Evolutionary conservation across 352 stramenopile genomes (phyloP), one percentile per base, ranked within the genome.

Genomic region (Sclerospora graminicola): DNA sequence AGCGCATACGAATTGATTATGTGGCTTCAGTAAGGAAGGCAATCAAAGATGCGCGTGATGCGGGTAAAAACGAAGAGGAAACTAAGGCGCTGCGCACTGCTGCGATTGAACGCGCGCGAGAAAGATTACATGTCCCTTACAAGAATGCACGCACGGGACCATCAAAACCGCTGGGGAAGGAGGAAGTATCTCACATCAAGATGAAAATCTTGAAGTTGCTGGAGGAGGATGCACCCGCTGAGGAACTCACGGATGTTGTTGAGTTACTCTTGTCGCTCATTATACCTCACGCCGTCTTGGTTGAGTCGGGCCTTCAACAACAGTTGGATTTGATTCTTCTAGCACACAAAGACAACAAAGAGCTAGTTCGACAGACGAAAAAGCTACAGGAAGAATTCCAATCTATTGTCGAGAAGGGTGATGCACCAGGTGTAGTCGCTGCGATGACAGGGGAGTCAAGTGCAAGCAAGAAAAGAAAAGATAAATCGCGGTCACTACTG

Each of bases 341-440:
- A 38, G 75, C 77, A 8, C 73, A 89, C 48, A 84, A 88, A 32
- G 77, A 92, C 56, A 88, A 89, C 69, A 88, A 88, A 55, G 80
- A 92, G 41, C 60, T 92, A 30, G 73, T 89, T 20, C 76, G 77
- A 27, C 74, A 88, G 39, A 87, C 80, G 9, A 87, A 75, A 43
- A 83, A 82, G 37, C 51, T 92, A 16, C 55, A 83, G 41, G 80
- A 92, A 33, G 73, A 87, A 31, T 88, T 87, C 53, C 72, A 83
- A 36, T 62, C 53, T n/a, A 82, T 88, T 45, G 65, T 84, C 36
- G 72, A 84, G 30, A 69, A 59, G 46, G 58, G 60, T 18, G 61
- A 74, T 36, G 23, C 50, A 40, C 56, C 56, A 8, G 46, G 15
- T 10, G 48, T 61, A 32, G 37, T 63, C 38, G 44, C 54, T 26